Evolutionary conservation across 2,329 filamentous ascomycete species (phyloP).

Genomic region (Aspergillus alliaceus): DNA sequence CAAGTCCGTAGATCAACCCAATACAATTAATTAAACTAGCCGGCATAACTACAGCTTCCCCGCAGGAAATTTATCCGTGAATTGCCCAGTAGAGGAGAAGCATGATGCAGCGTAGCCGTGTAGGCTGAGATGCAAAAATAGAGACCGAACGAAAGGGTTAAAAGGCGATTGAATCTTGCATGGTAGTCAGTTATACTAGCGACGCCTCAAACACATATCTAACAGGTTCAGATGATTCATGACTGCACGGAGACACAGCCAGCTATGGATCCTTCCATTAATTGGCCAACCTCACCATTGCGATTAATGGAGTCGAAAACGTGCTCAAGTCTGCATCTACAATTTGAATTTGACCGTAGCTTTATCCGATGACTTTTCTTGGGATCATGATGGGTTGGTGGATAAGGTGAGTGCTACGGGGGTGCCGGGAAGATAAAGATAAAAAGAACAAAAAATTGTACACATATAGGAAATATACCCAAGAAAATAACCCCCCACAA

Average conservation of each 20-base stretch:
- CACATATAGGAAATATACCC: too few species aligned
- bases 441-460: too few species aligned
- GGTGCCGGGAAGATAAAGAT: too few species aligned
- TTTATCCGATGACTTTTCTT: slow-evolving; percentile 34
- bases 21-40: neutral
- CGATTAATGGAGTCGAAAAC: slow-evolving; percentile 10
- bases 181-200: neutral
- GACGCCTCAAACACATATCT: neutral
- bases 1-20: neutral
- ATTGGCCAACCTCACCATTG: neutral
- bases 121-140: neutral
- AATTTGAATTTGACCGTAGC: slow-evolving; percentile 25
- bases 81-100: neutral
- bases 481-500: too few species aligned
- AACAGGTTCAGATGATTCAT: neutral
- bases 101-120: neutral
- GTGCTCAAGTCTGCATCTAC: slow-evolving; percentile 45
- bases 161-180: neutral
- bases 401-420: neutral
- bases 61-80: neutral
- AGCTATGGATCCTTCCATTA: neutral
- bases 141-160: neutral
- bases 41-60: neutral
- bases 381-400: slow-evolving; percentile 7
- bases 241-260: neutral